Conservation (phyloP, 2,329 filamentous ascomycete species). For the Exophiala sp. region DNA sequence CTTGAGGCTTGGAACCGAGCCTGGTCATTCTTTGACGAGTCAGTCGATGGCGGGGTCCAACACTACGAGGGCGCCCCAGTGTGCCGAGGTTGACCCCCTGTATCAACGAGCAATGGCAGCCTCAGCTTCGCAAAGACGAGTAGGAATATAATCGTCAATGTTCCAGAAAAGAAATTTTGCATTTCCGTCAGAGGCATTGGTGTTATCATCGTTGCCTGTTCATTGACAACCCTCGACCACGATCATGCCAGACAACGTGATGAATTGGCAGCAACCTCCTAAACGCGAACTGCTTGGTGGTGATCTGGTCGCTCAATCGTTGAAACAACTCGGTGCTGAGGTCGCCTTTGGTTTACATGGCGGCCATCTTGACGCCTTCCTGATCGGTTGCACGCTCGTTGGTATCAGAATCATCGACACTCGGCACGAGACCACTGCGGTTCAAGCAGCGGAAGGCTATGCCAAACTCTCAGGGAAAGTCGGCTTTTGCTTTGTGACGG, state of each 20-base stretch:
- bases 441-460: conserved; percentile 48
- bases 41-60: too few relatives aligned
- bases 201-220: not conserved
- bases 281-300: conserved; percentile 44
- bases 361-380: conserved; percentile 48
- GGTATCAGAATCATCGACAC: conserved; percentile 46
- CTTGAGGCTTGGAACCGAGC: too few relatives aligned
- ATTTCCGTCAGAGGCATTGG: too few relatives aligned
- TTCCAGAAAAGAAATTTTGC: too few relatives aligned
- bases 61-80: too few relatives aligned
- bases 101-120: too few relatives aligned
- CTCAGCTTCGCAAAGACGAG: too few relatives aligned
- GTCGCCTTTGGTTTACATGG: conserved; percentile 49
- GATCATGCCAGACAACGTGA: not conserved
- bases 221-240: conserved; percentile 4
- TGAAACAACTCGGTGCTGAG: conserved; percentile 41
- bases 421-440: conserved; percentile 47
- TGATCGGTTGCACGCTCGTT: conserved; percentile 41
- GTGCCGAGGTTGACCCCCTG: too few relatives aligned
- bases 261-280: conserved; percentile 29
- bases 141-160: too few relatives aligned
- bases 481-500: conserved; percentile 48
- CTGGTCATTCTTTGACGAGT: too few relatives aligned
- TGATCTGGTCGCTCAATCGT: conserved; percentile 45
- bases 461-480: conserved; percentile 43